phyloP scores from a whole-genome alignment of 305 asterid species.

The Fraxinus dipetala region DNA sequence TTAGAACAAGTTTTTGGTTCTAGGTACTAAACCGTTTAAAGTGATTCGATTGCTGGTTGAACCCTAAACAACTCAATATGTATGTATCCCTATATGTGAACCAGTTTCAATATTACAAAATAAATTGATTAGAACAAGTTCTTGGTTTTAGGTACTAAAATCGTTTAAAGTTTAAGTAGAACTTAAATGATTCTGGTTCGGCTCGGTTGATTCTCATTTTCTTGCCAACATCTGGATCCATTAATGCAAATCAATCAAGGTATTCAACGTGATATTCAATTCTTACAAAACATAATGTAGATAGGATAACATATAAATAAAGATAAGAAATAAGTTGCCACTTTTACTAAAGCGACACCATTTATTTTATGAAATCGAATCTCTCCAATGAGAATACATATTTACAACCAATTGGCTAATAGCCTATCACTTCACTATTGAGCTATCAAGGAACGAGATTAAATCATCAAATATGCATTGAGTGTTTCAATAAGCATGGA shows the following conservation, averaged over 20 bases:
- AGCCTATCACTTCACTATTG: not conserved
- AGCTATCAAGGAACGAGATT: not conserved
- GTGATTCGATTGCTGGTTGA: too few species aligned
- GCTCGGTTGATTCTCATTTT: too few species aligned
- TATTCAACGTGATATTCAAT: not conserved
- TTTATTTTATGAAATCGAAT: not conserved
- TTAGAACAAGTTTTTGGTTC: not conserved
- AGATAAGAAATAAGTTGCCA: not conserved
- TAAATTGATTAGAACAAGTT: too few species aligned
- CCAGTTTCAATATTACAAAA: too few species aligned
- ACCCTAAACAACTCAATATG: too few species aligned
- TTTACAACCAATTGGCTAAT: not conserved
- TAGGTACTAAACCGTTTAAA: not conserved
- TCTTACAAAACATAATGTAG: not conserved
- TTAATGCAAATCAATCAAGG: not conserved
- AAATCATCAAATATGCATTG: not conserved
- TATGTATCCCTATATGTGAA: too few species aligned
- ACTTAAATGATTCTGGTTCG: not conserved
- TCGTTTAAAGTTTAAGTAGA: not conserved
- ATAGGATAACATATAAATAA: not conserved
- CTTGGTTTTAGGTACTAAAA: too few species aligned
- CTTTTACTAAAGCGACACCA: not conserved
- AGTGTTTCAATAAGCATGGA: not conserved
- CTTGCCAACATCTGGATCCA: not conserved
- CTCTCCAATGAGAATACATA: not conserved